Percentiles rank a stretch among this genome's conserved stretches.
Evolutionary conservation across 2,329 filamentous ascomycete genomes (phyloP).

Genomic region (Colletotrichum echinochloae): DNA sequence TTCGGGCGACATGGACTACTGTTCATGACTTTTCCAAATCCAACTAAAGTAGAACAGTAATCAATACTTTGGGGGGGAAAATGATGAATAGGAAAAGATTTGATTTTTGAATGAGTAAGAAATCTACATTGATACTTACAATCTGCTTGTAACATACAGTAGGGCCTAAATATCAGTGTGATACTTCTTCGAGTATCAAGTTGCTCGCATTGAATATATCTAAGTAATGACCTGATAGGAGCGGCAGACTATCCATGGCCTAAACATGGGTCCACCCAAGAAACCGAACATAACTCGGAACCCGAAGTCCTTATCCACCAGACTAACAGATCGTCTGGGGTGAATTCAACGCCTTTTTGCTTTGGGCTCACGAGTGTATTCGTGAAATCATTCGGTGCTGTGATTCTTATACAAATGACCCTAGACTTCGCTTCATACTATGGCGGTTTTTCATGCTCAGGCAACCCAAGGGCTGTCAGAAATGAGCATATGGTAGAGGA

Average conservation of each 20-base stretch:
- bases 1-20: background rate
- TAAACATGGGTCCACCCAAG: conserved; percentile 37
- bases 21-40: background rate
- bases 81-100: no score
- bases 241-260: conserved; percentile 43
- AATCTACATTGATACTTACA: background rate
- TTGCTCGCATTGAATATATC: no score
- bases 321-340: conserved; percentile 21
- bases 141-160: background rate
- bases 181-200: background rate
- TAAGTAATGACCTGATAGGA: background rate
- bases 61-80: no score
- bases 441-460: no score
- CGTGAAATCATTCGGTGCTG: background rate
- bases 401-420: no score
- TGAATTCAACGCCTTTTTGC: fast-evolving
- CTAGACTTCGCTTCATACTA: no score
- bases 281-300: conserved; percentile 12
- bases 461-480: no score
- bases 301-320: conserved; percentile 39
- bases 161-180: background rate
- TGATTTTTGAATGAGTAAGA: no score
- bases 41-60: no score
- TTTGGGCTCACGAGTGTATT: fast-evolving
- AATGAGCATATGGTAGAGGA: no score